phyloP scores from a whole-genome alignment of 768 basidiomycete species.

The Megacollybia marginata region DNA sequence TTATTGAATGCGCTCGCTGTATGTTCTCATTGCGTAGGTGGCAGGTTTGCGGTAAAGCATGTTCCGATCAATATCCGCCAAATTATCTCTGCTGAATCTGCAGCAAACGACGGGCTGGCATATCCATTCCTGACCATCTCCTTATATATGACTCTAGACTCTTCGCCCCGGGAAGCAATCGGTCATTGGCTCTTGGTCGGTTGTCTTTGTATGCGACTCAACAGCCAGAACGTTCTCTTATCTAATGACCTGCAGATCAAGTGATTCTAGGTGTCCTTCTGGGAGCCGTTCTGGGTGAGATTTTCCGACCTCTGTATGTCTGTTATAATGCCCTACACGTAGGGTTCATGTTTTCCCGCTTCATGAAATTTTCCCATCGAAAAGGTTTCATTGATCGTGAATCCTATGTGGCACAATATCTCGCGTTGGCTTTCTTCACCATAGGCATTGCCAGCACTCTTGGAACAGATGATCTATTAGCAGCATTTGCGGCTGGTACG shows the following conservation, averaged over 20 bases:
- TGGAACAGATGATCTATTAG: conserved; percentile 84
- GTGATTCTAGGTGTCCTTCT: conserved; percentile 68
- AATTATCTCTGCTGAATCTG: conserved; percentile 82
- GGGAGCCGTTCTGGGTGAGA: conserved; percentile 47
- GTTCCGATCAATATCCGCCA: conserved; percentile 73
- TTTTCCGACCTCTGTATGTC: neutral
- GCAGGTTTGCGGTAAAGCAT: conserved; percentile 60
- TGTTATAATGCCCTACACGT: conserved; percentile 1
- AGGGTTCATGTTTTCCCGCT: conserved; percentile 61
- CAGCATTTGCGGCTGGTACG: conserved; percentile 77
- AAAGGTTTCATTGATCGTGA: conserved; percentile 69
- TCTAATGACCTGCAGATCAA: conserved; percentile 45
- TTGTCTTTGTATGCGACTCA: conserved; percentile 56
- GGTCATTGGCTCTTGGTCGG: conserved; percentile 84
- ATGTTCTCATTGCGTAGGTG: conserved; percentile 33
- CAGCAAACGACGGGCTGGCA: conserved; percentile 92
- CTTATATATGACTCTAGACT: conserved; percentile 76
- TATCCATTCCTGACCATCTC: conserved; percentile 88
- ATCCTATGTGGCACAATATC: conserved; percentile 82
- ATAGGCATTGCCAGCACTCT: conserved; percentile 75
- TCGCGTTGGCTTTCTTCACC: conserved; percentile 65
- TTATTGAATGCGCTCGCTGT: neutral
- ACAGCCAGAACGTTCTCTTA: conserved; percentile 1
- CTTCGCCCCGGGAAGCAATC: conserved; percentile 53
- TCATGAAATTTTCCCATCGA: conserved; percentile 65